Conservation (phyloP, 2,329 filamentous ascomycete genomes). For the Bertia moriformis region DNA sequence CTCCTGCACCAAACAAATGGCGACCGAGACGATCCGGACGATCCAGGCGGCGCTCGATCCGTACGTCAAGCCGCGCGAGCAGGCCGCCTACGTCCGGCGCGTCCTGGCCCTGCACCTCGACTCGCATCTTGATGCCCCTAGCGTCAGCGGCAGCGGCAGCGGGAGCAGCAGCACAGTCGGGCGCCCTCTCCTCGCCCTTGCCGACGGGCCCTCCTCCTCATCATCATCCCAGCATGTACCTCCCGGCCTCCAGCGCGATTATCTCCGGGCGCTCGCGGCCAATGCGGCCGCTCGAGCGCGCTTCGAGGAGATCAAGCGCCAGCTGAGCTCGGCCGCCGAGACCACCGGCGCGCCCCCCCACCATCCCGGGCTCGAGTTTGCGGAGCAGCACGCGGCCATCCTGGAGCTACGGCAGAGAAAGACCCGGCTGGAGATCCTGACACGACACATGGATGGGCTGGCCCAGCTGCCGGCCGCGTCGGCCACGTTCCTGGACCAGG, state of each 20-base stretch:
- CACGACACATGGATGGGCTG: constrained; percentile 33
- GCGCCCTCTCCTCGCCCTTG: constrained; percentile 31
- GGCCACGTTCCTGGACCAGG: constrained; percentile 31
- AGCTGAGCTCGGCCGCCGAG: constrained; percentile 4
- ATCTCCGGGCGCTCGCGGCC: constrained; percentile 34
- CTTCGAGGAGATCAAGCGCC: constrained; percentile 21
- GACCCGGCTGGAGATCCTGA: constrained; percentile 31
- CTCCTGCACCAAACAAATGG: too few species aligned
- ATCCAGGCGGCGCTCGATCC: constrained; percentile 30
- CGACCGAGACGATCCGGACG: constrained; percentile 17
- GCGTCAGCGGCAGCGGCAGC: too few species aligned
- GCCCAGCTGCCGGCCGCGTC: constrained; percentile 34
- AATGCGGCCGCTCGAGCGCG: constrained; percentile 35
- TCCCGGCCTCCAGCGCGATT: constrained; percentile 33
- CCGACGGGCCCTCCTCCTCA: constrained; percentile 20
- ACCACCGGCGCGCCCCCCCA: constrained; percentile 8
- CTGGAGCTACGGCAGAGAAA: constrained; percentile 36
- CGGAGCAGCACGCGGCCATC: constrained; percentile 35
- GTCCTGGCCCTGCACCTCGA: constrained; percentile 37
- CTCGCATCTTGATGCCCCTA: constrained; percentile 26
- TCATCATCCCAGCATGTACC: constrained; percentile 20
- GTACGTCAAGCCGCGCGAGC: constrained; percentile 40
- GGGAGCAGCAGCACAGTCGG: constrained; percentile 23
- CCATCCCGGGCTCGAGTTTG: constrained; percentile 6
- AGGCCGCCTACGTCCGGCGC: constrained; percentile 38